Percentiles rank a stretch among this genome's conserved stretches.
These are phyloP conservation scores for Lactarius hengduanensis DNA, from an alignment of 768 basidiomycete species.

Conservation along the genomic window DNA sequence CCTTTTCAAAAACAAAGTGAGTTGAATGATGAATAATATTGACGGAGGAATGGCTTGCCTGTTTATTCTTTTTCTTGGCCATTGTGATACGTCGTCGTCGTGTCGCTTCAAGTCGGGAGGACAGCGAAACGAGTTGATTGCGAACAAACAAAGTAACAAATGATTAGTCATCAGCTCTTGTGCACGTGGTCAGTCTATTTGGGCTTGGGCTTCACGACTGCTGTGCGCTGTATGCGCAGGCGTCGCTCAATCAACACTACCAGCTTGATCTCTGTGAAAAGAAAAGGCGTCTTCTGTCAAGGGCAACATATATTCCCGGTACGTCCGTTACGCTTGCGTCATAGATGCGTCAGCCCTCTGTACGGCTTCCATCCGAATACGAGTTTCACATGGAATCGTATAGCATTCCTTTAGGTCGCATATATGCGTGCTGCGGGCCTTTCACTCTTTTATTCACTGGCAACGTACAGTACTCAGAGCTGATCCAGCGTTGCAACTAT, in stretches of 20 bases:
- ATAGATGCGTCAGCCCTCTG: too few relatives aligned
- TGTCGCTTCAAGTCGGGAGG: neutral
- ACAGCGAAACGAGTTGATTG: neutral
- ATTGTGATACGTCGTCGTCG: slow-evolving; percentile 31
- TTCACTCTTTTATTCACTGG: neutral
- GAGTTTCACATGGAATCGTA: slow-evolving; percentile 15
- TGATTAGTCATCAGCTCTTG: slow-evolving; percentile 8
- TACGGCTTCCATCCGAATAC: slow-evolving; percentile 11
- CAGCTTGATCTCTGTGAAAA: neutral
- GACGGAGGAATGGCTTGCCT: slow-evolving; percentile 34
- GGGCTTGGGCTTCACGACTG: neutral
- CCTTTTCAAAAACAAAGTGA: slow-evolving; percentile 40
- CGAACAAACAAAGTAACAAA: slow-evolving; percentile 4
- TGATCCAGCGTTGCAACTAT: slow-evolving; percentile 23
- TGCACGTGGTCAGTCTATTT: neutral
- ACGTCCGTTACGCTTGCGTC: neutral
- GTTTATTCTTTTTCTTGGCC: slow-evolving; percentile 58
- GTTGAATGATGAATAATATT: too few relatives aligned
- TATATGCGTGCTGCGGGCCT: neutral
- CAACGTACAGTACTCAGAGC: neutral
- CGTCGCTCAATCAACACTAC: neutral
- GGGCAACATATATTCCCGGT: neutral
- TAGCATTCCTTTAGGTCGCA: neutral
- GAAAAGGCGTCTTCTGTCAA: neutral
- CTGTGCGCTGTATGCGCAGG: neutral